Conservation (phyloP, 1,284 basidiomycete genomes). For the Melampsora larici-populina region DNA sequence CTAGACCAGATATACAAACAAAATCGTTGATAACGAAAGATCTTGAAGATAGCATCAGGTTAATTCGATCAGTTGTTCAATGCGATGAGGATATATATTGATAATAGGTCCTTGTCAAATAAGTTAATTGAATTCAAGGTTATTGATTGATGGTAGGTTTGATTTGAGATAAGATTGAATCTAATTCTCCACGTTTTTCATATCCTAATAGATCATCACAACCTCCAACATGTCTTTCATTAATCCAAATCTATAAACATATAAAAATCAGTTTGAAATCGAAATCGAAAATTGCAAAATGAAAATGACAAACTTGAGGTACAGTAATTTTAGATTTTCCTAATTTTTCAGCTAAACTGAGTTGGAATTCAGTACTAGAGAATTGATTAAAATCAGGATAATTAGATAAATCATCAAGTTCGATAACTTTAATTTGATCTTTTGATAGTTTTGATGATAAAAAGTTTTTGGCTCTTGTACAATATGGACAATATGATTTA, state of each 20-base stretch:
- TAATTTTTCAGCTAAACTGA: neutral
- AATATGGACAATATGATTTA: conserved; percentile 26
- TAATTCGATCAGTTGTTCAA: no score
- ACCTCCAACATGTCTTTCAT: conserved; percentile 11
- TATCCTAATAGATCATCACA: conserved; percentile 15
- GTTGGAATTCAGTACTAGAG: conserved; percentile 7
- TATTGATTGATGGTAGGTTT: no score
- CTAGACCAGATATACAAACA: no score
- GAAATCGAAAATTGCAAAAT: neutral
- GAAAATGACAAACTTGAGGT: conserved; percentile 11
- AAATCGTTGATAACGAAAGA: no score
- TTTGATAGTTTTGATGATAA: conserved; percentile 8
- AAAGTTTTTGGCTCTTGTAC: conserved; percentile 4
- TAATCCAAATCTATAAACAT: conserved; percentile 13
- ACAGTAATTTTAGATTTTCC: neutral
- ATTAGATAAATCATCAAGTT: neutral
- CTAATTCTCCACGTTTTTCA: conserved; percentile 21
- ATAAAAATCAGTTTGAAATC: neutral
- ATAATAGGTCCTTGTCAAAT: no score
- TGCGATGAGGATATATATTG: no score
- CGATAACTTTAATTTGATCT: neutral
- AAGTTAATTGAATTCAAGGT: no score
- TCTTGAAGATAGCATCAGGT: no score
- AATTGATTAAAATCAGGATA: no score
- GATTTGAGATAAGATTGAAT: neutral